A percentile compares a stretch with the other conserved stretches of the same genome.
Conservation (phyloP, 202 grass and related monocot species). For the Setaria italica region DNA sequence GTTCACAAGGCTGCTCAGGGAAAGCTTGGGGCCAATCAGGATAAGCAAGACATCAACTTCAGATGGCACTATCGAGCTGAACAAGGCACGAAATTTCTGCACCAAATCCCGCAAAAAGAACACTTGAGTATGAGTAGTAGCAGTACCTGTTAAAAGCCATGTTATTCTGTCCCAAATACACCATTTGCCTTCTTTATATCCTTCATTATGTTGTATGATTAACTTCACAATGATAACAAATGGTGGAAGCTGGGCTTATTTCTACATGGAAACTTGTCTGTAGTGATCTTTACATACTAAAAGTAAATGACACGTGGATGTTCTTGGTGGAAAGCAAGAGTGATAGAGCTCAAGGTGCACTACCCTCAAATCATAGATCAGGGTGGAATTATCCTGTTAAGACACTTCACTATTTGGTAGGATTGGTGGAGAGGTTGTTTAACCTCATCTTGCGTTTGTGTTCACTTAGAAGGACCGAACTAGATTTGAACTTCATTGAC, state of each 20-base stretch:
- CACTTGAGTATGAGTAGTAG: conserved; percentile 29
- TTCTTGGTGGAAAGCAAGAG: not conserved
- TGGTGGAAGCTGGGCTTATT: not conserved
- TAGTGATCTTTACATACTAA: not conserved
- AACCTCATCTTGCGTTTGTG: not conserved
- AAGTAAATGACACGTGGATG: too few species aligned
- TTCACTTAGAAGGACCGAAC: not conserved
- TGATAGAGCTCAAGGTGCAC: not conserved
- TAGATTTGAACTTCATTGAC: not conserved
- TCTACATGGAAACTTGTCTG: not conserved
- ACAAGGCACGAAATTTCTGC: conserved; percentile 50
- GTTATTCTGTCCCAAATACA: conserved; percentile 28
- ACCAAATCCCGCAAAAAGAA: conserved; percentile 34
- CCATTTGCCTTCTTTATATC: not conserved
- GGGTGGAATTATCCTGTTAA: not conserved
- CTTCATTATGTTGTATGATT: conserved; percentile 22
- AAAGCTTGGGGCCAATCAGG: conserved; percentile 38
- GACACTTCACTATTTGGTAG: not conserved
- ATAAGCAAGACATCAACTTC: conserved; percentile 56
- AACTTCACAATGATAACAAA: not conserved
- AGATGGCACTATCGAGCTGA: conserved; percentile 54
- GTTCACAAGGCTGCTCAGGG: conserved; percentile 33
- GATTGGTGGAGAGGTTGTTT: not conserved
- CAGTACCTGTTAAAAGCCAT: conserved; percentile 16
- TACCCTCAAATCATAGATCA: not conserved